A percentile compares a stretch with the other conserved stretches of the same genome.
Evolutionary conservation across 2,329 filamentous ascomycete species (phyloP).

Genomic region (Lomentospora prolificans): DNA sequence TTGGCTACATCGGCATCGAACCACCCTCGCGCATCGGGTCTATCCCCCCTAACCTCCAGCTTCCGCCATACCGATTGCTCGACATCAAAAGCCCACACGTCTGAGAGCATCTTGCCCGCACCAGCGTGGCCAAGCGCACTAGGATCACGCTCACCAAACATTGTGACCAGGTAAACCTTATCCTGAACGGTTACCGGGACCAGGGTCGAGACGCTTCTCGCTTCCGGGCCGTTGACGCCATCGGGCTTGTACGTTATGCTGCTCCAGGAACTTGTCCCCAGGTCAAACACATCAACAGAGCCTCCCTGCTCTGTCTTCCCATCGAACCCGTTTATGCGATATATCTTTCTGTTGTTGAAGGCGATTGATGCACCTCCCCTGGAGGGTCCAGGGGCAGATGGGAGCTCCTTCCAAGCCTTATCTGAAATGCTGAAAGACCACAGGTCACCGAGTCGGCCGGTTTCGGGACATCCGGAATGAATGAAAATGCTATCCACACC

Average conservation of each 20-base stretch:
- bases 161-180: constrained; percentile 21
- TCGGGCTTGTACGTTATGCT: constrained; percentile 17
- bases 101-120: constrained; percentile 28
- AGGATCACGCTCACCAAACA: constrained; percentile 30
- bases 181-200: constrained; percentile 15
- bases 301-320: constrained; percentile 50
- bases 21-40: constrained; percentile 26
- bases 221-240: constrained; percentile 18
- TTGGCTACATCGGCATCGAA: constrained; percentile 25
- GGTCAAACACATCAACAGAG: constrained; percentile 36
- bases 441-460: constrained; percentile 46
- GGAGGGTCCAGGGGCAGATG: constrained; percentile 40
- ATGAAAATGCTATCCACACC: constrained; percentile 37
- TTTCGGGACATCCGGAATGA: constrained; percentile 51
- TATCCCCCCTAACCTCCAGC: constrained; percentile 13
- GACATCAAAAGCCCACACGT: constrained; percentile 31
- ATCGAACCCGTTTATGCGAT: constrained; percentile 56
- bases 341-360: constrained; percentile 29
- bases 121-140: constrained; percentile 27
- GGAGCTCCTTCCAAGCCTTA: constrained; percentile 39
- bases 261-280: constrained; percentile 16
- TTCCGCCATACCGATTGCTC: constrained; percentile 18
- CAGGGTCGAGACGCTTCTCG: constrained; percentile 22
- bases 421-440: constrained; percentile 45
- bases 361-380: constrained; percentile 32